Conservation (phyloP, 331 rosid genomes). For the Ulmus americana region DNA sequence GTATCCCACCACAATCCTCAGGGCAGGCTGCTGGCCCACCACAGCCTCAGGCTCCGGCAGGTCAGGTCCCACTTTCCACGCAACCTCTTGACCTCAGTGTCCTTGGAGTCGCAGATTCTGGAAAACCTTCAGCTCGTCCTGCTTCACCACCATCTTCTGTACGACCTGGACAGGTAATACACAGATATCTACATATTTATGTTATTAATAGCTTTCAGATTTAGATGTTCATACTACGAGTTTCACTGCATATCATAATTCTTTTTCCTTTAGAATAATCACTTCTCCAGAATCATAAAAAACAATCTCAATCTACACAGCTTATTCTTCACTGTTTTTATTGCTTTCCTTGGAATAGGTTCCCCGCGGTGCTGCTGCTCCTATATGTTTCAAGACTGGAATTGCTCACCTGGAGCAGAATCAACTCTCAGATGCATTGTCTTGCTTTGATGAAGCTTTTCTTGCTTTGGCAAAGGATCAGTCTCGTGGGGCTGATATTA, state of each 20-base stretch:
- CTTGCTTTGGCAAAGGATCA: constrained; percentile 88
- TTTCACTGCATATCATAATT: background rate
- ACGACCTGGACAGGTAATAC: constrained; percentile 89
- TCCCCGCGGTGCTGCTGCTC: constrained; percentile 88
- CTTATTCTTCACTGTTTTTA: background rate
- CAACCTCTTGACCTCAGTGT: constrained; percentile 92
- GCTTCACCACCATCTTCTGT: constrained; percentile 61
- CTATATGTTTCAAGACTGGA: constrained; percentile 90
- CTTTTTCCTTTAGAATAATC: background rate
- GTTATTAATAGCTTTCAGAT: background rate
- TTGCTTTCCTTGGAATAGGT: constrained; percentile 52
- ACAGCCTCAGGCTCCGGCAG: constrained; percentile 43
- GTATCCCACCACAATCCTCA: constrained; percentile 67
- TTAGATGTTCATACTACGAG: background rate
- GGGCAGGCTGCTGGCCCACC: constrained; percentile 46
- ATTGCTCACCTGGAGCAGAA: constrained; percentile 92
- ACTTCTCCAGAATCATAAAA: background rate
- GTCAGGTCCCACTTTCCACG: constrained; percentile 49
- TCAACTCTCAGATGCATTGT: constrained; percentile 89
- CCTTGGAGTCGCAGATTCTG: constrained; percentile 67
- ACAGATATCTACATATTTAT: constrained; percentile 11
- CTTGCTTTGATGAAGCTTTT: constrained; percentile 93
- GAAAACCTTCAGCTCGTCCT: constrained; percentile 42
- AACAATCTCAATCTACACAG: background rate
- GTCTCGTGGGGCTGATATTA: constrained; percentile 95